phyloP scores from a whole-genome alignment of 148 eudicot genomes.

The Silene conica region DNA sequence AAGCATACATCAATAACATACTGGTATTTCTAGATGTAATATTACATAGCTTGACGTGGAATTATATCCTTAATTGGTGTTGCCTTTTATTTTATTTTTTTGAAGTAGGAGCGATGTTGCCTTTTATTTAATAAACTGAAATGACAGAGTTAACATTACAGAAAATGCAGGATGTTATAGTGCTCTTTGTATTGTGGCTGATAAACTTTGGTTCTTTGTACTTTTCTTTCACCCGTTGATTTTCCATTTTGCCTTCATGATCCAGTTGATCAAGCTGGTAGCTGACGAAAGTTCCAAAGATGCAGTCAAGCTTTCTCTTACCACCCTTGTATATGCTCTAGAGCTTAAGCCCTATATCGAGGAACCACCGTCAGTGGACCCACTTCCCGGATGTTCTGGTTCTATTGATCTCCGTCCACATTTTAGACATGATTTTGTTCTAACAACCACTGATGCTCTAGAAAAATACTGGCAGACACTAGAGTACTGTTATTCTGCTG shows the following conservation, averaged over 20 bases:
- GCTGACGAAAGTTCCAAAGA: constrained; percentile 52
- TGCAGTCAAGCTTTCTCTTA: constrained; percentile 39
- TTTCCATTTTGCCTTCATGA: constrained; percentile 12
- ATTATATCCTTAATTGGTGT: neutral
- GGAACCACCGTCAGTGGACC: constrained; percentile 61
- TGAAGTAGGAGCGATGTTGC: too few species aligned
- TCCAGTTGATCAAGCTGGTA: constrained; percentile 75
- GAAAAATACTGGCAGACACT: constrained; percentile 94
- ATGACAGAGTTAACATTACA: neutral
- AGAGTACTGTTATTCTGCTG: constrained; percentile 92
- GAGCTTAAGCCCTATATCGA: constrained; percentile 94
- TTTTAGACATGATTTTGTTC: constrained; percentile 82
- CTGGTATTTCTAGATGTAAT: neutral
- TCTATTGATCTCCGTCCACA: constrained; percentile 80
- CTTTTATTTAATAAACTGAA: constrained; percentile 1
- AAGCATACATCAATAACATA: neutral
- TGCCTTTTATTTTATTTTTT: neutral
- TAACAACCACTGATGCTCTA: constrained; percentile 71
- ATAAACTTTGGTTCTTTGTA: neutral
- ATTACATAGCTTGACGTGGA: neutral
- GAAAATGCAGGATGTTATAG: neutral
- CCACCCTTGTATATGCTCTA: constrained; percentile 68
- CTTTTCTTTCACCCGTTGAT: neutral
- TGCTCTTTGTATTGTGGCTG: neutral
- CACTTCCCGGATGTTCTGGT: constrained; percentile 35